A percentile compares a stretch with the other conserved stretches of the same genome.
phyloP scores from a whole-genome alignment of 345 rosid species.

The Nephelium lappaceum region DNA sequence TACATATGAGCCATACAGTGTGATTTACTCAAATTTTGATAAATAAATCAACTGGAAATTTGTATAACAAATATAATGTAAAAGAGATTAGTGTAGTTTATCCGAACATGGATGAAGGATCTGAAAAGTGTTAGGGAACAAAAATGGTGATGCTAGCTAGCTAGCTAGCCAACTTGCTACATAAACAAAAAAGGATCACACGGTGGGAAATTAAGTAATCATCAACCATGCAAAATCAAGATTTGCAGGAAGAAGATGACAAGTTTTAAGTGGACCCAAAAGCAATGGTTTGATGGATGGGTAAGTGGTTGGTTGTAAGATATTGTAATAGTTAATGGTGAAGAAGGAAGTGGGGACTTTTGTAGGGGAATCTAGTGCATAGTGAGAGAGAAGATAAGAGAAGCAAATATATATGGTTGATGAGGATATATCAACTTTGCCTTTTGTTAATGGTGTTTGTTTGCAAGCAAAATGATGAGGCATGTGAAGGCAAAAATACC shows the following conservation, averaged over 20 bases:
- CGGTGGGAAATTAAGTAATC: conserved; percentile 1
- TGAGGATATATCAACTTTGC: background rate
- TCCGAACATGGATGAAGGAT: no score
- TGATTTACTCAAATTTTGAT: no score
- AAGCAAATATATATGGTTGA: conserved; percentile 9
- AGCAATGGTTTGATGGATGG: background rate
- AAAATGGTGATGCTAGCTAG: no score
- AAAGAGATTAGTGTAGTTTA: no score
- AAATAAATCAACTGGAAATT: no score
- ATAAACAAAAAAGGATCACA: background rate
- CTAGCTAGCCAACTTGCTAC: background rate
- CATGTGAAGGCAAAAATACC: conserved; percentile 28
- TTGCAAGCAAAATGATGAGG: conserved; percentile 27
- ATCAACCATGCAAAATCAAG: background rate
- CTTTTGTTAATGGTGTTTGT: conserved; percentile 24
- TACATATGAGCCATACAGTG: no score
- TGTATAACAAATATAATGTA: no score
- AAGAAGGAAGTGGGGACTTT: conserved; percentile 16
- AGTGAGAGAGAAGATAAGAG: background rate
- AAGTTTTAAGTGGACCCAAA: conserved; percentile 11
- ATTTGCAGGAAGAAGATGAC: conserved; percentile 8
- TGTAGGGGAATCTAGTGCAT: background rate
- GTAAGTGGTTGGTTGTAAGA: conserved; percentile 14
- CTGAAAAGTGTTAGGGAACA: background rate
- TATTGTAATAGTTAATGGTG: background rate